These are phyloP conservation scores for Vigna nakashimae DNA, from an alignment of 306 rosid genomes.

Conservation along the genomic window DNA sequence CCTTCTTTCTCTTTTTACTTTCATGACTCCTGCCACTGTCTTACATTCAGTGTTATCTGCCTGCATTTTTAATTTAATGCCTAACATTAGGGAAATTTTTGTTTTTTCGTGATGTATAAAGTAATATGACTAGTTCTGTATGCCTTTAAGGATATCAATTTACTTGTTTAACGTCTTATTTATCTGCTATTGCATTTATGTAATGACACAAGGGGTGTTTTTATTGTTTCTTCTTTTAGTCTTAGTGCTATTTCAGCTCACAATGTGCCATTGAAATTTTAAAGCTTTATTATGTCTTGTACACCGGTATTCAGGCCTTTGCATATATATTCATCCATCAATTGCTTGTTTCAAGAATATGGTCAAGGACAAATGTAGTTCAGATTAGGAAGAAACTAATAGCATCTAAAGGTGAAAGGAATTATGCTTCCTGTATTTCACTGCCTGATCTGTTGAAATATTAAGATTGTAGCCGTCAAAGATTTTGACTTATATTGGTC, in stretches of 20 bases:
- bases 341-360: background rate
- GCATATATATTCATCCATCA: conserved; percentile 4
- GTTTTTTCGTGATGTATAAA: background rate
- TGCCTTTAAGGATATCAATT: conserved; percentile 27
- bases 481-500: conserved; percentile 1
- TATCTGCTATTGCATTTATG: conserved; percentile 11
- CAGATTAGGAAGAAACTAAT: conserved; percentile 1
- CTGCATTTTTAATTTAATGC: conserved; percentile 29
- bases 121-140: conserved; percentile 11
- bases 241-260: background rate
- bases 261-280: background rate
- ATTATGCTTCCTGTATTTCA: conserved; percentile 2
- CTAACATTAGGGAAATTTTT: conserved; percentile 23
- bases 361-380: background rate
- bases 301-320: background rate
- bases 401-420: conserved; percentile 8
- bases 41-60: conserved; percentile 8
- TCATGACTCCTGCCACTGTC: conserved; percentile 4
- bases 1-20: background rate
- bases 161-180: background rate
- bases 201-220: background rate
- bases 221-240: background rate
- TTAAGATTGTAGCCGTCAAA: background rate
- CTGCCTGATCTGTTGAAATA: background rate
- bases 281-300: background rate